Percentiles rank a stretch among this genome's conserved stretches.
Evolutionary conservation across 345 rosid genomes (phyloP).

Genomic region (Litchi chinensis): DNA sequence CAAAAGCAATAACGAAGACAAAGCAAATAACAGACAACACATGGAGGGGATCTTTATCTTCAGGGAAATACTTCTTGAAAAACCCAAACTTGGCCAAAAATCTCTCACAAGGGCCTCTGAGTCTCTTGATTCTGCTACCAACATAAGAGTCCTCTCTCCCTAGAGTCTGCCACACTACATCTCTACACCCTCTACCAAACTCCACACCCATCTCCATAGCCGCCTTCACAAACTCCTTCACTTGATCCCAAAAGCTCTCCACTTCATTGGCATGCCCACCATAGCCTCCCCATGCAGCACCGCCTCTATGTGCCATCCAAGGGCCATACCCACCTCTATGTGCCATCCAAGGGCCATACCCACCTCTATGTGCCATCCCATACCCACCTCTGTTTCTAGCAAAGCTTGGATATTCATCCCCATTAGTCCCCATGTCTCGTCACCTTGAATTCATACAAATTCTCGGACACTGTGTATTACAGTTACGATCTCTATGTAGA

Average conservation of each 20-base stretch:
- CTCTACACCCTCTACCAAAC: slow-evolving; percentile 64
- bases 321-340: background rate
- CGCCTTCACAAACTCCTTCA: slow-evolving; percentile 53
- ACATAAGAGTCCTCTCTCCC: slow-evolving; percentile 56
- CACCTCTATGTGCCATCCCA: background rate
- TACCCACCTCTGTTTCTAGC: background rate
- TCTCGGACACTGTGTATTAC: background rate
- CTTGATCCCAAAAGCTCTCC: slow-evolving; percentile 41
- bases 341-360: background rate
- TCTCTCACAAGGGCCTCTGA: slow-evolving; percentile 32
- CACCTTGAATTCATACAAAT: background rate
- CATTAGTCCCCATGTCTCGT: slow-evolving; percentile 4
- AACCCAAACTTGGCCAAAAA: slow-evolving; percentile 35
- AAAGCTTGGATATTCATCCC: background rate
- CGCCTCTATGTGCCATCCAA: background rate
- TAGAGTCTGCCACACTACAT: slow-evolving; percentile 56
- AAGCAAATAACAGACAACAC: slow-evolving; percentile 55
- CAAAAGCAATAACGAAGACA: slow-evolving; percentile 56
- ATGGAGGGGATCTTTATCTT: slow-evolving; percentile 65
- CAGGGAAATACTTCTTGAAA: slow-evolving; percentile 58
- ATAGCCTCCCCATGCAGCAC: background rate
- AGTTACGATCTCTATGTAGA: background rate
- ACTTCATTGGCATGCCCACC: slow-evolving; percentile 17
- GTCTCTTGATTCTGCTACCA: slow-evolving; percentile 39
- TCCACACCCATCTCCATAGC: slow-evolving; percentile 61